These are phyloP conservation scores for Dianthus caryophyllus DNA, from an alignment of 148 eudicot genomes.

Conservation along the genomic window DNA sequence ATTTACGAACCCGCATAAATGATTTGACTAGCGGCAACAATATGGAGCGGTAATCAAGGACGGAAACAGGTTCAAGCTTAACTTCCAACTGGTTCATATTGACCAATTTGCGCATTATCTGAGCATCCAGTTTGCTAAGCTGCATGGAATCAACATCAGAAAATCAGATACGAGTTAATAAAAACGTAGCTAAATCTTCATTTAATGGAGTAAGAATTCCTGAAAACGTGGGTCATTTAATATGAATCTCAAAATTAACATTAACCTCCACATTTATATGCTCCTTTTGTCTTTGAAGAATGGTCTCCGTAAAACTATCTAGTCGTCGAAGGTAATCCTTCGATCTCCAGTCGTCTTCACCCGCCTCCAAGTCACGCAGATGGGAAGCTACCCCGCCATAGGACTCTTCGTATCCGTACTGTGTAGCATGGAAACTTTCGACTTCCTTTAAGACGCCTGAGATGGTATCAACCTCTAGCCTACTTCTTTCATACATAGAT, in stretches of 20 bases:
- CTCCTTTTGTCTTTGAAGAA: constrained; percentile 75
- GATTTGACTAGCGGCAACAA: constrained; percentile 75
- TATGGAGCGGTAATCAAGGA: constrained; percentile 58
- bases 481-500: constrained; percentile 36
- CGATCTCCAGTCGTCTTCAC: constrained; percentile 71
- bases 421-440: constrained; percentile 49
- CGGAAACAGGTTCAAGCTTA: constrained; percentile 58
- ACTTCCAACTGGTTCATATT: constrained; percentile 72
- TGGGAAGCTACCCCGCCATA: constrained; percentile 51
- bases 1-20: constrained; percentile 62
- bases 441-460: constrained; percentile 69
- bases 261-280: constrained; percentile 65
- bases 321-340: constrained; percentile 62
- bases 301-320: constrained; percentile 63
- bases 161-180: constrained; percentile 28
- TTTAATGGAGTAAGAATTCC: no score
- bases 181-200: no score
- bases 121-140: constrained; percentile 84
- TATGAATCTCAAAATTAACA: constrained; percentile 19
- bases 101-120: constrained; percentile 53
- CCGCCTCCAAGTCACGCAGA: constrained; percentile 66
- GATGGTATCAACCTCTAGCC: constrained; percentile 72
- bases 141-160: constrained; percentile 49
- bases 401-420: constrained; percentile 65
- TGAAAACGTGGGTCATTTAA: constrained; percentile 3